Conservation (phyloP, 1,284 basidiomycete species). For the Moesziomyces sp. region DNA sequence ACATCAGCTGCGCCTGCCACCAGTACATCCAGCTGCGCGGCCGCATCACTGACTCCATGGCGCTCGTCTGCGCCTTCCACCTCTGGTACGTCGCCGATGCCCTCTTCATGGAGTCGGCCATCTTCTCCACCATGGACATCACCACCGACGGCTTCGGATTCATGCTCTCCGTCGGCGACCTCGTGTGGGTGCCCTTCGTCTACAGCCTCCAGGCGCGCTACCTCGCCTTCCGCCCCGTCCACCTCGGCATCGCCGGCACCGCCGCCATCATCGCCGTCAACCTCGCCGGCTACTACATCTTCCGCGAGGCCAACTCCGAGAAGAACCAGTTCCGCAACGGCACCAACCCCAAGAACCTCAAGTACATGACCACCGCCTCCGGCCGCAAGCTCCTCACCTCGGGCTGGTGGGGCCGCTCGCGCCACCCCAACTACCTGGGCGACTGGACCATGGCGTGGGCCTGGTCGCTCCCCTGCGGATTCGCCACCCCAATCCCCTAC, state of each 20-base stretch:
- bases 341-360: constrained; percentile 89
- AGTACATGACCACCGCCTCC: constrained; percentile 83
- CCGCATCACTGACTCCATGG: constrained; percentile 87
- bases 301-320: constrained; percentile 87
- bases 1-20: constrained; percentile 90
- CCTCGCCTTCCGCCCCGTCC: constrained; percentile 85
- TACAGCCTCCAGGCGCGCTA: constrained; percentile 95
- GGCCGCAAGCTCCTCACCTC: constrained; percentile 91
- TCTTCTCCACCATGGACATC: constrained; percentile 97
- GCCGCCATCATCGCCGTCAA: constrained; percentile 78
- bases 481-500: constrained; percentile 91
- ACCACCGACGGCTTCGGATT: constrained; percentile 98
- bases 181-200: constrained; percentile 93
- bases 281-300: constrained; percentile 87
- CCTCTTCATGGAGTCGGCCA: constrained; percentile 70
- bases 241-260: constrained; percentile 78
- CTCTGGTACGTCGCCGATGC: constrained; percentile 85
- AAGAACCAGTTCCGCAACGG: constrained; percentile 97
- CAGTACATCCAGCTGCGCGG: constrained; percentile 83
- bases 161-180: constrained; percentile 95
- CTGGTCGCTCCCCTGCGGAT: constrained; percentile 94
- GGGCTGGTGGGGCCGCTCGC: constrained; percentile 96
- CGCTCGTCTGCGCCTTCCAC: constrained; percentile 87
- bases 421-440: constrained; percentile 81
- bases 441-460: constrained; percentile 89